phyloP scores from a whole-genome alignment of 441 rosid species.

The Adansonia rubrostipa region DNA sequence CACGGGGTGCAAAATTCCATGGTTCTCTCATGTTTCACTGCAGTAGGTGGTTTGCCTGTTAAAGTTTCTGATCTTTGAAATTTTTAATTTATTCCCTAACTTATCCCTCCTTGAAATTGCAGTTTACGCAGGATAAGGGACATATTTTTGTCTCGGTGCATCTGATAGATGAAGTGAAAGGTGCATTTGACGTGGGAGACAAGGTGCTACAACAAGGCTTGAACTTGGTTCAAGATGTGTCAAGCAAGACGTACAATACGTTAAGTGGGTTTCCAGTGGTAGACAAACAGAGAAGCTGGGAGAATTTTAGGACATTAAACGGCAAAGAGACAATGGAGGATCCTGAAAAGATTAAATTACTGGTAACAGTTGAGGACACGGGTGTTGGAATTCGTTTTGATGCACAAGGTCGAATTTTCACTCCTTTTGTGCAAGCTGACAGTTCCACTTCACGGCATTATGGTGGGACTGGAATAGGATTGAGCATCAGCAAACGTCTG shows the following conservation, averaged over 20 bases:
- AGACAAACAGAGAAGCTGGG: conserved; percentile 90
- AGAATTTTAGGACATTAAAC: conserved; percentile 51
- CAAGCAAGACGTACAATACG: conserved; percentile 47
- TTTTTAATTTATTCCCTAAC: conserved; percentile 19
- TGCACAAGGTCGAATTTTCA: conserved; percentile 81
- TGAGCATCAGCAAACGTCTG: conserved; percentile 86
- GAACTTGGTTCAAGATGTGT: conserved; percentile 46
- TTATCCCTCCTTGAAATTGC: conserved; percentile 35
- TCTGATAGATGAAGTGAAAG: conserved; percentile 69
- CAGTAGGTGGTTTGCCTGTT: not conserved
- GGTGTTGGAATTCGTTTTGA: conserved; percentile 83
- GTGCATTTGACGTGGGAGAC: conserved; percentile 48
- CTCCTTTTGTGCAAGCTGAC: conserved; percentile 97
- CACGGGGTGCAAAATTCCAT: not conserved
- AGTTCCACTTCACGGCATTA: conserved; percentile 97
- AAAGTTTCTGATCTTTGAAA: not conserved
- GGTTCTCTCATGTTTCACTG: conserved; percentile 2
- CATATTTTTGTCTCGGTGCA: conserved; percentile 92
- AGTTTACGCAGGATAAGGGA: conserved; percentile 85
- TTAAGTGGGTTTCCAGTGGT: conserved; percentile 87
- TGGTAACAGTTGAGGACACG: conserved; percentile 93
- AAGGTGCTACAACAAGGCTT: conserved; percentile 60
- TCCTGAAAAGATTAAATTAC: conserved; percentile 54
- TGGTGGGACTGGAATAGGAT: conserved; percentile 97
- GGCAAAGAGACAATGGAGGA: conserved; percentile 33